These are phyloP conservation scores for Ormosia emarginata DNA, from an alignment of 306 rosid genomes.

Conservation along the genomic window DNA sequence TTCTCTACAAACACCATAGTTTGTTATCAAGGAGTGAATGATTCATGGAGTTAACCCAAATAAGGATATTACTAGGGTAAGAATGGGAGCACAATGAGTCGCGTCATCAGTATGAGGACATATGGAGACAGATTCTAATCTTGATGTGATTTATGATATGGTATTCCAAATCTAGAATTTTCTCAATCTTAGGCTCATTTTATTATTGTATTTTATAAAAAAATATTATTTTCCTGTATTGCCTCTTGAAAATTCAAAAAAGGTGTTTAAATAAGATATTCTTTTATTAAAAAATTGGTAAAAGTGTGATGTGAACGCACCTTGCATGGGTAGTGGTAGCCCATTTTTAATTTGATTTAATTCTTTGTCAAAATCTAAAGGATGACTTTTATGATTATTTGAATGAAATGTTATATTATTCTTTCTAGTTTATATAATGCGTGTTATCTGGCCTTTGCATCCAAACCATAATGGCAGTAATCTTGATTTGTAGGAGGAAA, in stretches of 20 bases:
- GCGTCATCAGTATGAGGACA: neutral
- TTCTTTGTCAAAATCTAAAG: neutral
- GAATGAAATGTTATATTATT: neutral
- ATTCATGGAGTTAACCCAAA: no score
- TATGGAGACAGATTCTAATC: neutral
- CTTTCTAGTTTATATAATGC: neutral
- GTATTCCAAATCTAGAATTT: neutral
- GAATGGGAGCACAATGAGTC: no score
- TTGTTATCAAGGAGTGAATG: neutral
- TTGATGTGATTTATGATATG: neutral
- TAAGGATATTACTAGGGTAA: no score
- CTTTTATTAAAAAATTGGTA: neutral
- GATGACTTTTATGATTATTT: neutral
- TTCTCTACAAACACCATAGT: neutral
- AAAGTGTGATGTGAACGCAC: neutral
- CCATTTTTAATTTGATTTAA: neutral
- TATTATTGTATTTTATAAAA: neutral
- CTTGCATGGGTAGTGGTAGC: neutral
- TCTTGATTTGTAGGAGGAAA: conserved; percentile 28
- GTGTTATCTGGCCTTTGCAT: neutral
- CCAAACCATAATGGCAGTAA: neutral
- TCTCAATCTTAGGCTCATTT: neutral
- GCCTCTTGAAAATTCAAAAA: neutral
- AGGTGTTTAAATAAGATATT: neutral
- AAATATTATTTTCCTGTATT: neutral